Base-by-base conservation (phyloP, 257 asterid genomes). In the Linaria vulgaris region DNA sequence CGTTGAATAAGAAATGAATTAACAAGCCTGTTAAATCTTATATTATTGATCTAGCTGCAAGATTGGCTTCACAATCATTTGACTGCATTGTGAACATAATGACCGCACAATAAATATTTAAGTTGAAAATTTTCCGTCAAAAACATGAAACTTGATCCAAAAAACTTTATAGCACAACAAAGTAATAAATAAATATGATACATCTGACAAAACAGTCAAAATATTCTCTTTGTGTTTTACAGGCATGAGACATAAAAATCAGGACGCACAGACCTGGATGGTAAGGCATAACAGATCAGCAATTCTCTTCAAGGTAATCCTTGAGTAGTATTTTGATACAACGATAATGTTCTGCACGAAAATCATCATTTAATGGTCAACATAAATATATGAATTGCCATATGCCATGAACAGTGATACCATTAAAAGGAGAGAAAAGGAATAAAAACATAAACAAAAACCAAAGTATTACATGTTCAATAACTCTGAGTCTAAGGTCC, bases 341-440 rank as follows among this genome's bases (percentile, higher is more conserved):
- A 92, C 98, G 59, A 89, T 90, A 67, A 89, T 89, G 78, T 92
- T 92, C 98, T 92, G 97, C 84, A 80, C 70, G 31, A 67, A 50
- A 72, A 71, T 21, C 8, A 56, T 74, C 49, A 19, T 16, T 5
- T 16, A 17, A 6, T 38, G 25, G 58, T 3, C 11, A 8, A 66
- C 34, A 11, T 3, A 27, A 13, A 51, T 12, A 43, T 34, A 70
- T 10, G 22, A 23, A 34, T 46, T 12, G 45, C 61, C 27, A 34
- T 22, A 21, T 51, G 59, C 34, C 60, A n/a, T 66, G 23, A 44
- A 53, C 21, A 69, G 63, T 44, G 56, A 12, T 31, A 59, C 21
- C 19, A 27, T 24, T 30, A 47, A 16, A 43, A 58, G 50, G n/a
- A 46, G 45, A n/a, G 44, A 45, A 61, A 51, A 53, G 38, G 25